A percentile compares a stretch with the other conserved stretches of the same genome.
Conservation (phyloP, 768 basidiomycete species). For the Naganishia kalamii region DNA sequence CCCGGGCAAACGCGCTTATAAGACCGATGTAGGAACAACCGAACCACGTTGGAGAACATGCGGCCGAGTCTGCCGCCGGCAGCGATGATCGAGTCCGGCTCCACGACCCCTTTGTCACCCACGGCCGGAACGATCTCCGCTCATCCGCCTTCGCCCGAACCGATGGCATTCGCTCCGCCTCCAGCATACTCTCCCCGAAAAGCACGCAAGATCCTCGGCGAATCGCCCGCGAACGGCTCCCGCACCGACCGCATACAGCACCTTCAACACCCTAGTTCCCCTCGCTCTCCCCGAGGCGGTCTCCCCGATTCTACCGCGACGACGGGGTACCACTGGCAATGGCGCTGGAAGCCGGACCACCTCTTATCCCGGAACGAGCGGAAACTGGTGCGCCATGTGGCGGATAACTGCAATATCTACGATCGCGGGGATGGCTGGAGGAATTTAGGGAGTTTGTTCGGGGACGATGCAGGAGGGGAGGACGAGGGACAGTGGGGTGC, state of each 20-base stretch:
- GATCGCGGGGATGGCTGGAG: constrained; percentile 2
- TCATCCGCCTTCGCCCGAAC: not conserved
- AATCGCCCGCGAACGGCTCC: not conserved
- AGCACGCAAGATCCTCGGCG: not conserved
- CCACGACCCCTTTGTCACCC: not conserved
- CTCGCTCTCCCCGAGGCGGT: too few relatives aligned
- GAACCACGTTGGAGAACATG: constrained; percentile 5
- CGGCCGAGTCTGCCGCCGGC: constrained; percentile 1
- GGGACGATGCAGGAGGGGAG: not conserved
- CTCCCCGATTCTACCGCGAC: too few relatives aligned
- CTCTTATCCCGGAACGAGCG: constrained; percentile 5
- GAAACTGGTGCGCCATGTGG: not conserved
- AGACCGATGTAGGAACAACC: not conserved
- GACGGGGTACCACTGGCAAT: not conserved
- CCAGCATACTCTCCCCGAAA: not conserved
- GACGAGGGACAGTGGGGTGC: not conserved
- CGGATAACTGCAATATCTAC: not conserved
- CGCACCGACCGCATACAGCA: not conserved
- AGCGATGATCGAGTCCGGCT: not conserved
- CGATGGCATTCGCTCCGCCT: not conserved
- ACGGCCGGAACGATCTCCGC: not conserved
- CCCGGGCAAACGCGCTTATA: not conserved
- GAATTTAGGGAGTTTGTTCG: not conserved
- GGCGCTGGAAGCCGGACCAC: constrained; percentile 12
- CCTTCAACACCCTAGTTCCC: not conserved